Percentiles rank a stretch among this genome's conserved stretches.
Conservation (phyloP, 2,329 filamentous ascomycete genomes). For the Aspergillus fumigatus region DNA sequence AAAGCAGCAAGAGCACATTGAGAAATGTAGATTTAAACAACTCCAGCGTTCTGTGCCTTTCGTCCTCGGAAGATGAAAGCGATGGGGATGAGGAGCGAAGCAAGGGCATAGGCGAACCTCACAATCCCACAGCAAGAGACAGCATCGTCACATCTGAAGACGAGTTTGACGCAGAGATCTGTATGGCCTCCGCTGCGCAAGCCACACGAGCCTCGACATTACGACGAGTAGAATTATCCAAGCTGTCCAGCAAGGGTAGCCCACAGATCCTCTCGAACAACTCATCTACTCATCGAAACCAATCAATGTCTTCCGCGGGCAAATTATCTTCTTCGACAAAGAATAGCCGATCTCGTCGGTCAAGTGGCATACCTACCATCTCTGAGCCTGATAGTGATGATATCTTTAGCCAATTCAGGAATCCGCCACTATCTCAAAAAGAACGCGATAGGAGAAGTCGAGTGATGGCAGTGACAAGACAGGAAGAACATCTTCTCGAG, state of each 20-base stretch:
- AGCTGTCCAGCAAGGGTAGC: conserved; percentile 23
- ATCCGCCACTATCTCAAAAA: conserved; percentile 16
- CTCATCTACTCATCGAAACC: conserved; percentile 15
- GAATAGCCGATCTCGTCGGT: conserved; percentile 24
- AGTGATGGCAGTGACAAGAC: conserved; percentile 50
- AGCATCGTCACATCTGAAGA: conserved; percentile 39
- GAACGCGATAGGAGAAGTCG: conserved; percentile 39
- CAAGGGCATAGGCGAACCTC: conserved; percentile 9
- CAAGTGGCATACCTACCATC: conserved; percentile 31
- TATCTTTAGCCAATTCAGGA: conserved; percentile 19
- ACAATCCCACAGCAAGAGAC: conserved; percentile 25
- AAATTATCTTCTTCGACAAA: conserved; percentile 22
- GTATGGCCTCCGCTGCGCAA: conserved; percentile 37
- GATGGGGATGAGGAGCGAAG: conserved; percentile 27
- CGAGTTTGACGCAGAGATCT: conserved; percentile 38
- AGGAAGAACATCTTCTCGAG: conserved; percentile 50
- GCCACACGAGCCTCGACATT: conserved; percentile 25
- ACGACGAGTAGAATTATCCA: conserved; percentile 25
- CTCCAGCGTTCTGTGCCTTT: conserved; percentile 45
- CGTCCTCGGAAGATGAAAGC: conserved; percentile 46
- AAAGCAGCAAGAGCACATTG: conserved; percentile 36
- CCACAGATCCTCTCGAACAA: conserved; percentile 19
- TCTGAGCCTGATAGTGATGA: conserved; percentile 28
- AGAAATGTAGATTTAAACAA: conserved; percentile 39
- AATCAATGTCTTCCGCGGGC: conserved; percentile 25